A percentile compares a stretch with the other conserved stretches of the same genome.
These are phyloP conservation scores for Pelargonium cotyledonis DNA, from an alignment of 441 rosid species.

Conservation along the genomic window DNA sequence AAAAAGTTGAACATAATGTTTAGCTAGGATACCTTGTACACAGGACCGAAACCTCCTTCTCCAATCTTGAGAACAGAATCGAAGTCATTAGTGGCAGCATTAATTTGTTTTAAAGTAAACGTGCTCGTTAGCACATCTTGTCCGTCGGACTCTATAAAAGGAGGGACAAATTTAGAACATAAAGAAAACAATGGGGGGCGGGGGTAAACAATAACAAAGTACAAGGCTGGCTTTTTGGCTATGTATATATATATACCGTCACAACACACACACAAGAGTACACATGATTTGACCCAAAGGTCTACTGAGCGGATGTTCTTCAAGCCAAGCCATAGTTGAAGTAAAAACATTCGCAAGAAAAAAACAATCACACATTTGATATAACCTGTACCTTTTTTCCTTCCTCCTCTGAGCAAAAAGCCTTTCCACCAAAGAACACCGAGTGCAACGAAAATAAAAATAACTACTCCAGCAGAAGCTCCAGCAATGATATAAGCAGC, in stretches of 20 bases:
- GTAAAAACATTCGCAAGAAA: too few relatives aligned
- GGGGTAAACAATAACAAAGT: not conserved
- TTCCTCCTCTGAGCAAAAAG: not conserved
- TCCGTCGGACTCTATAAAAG: slow-evolving; percentile 43
- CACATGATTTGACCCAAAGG: too few relatives aligned
- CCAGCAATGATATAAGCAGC: not conserved
- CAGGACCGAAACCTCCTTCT: slow-evolving; percentile 94
- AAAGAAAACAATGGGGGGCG: not conserved
- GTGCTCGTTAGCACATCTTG: slow-evolving; percentile 58
- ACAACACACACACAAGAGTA: too few relatives aligned
- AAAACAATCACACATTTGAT: not conserved
- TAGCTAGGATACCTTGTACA: slow-evolving; percentile 49
- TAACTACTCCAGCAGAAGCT: not conserved
- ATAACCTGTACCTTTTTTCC: not conserved
- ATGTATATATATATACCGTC: too few relatives aligned
- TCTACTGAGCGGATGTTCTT: too few relatives aligned
- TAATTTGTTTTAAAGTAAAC: slow-evolving; percentile 64
- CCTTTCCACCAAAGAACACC: slow-evolving; percentile 3
- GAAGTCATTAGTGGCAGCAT: slow-evolving; percentile 62
- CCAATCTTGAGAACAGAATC: slow-evolving; percentile 63
- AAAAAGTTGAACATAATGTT: not conserved
- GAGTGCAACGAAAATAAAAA: not conserved
- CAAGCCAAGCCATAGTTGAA: too few relatives aligned
- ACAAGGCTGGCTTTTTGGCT: not conserved
- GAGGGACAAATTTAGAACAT: not conserved